These are phyloP conservation scores for Hortaea sp. DNA, from an alignment of 2,329 filamentous ascomycete genomes.

Conservation along the genomic window DNA sequence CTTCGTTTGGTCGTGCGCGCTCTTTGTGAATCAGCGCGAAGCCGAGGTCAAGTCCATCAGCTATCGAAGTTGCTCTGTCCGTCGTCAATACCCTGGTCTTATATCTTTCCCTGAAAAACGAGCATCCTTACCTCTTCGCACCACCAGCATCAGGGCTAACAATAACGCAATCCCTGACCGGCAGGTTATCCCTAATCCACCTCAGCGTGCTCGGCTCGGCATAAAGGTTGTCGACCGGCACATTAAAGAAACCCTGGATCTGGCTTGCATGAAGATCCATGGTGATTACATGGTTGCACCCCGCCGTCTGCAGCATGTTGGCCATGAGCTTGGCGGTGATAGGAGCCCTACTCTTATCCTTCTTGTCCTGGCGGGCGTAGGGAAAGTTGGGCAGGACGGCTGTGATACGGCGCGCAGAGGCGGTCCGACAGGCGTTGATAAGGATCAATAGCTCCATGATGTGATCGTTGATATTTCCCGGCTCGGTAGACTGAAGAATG, in stretches of 20 bases:
- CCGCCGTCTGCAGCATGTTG: conserved; percentile 93
- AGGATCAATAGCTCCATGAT: conserved; percentile 98
- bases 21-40: conserved; percentile 98
- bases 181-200: conserved; percentile 82
- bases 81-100: conserved; percentile 1
- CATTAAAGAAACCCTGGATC: conserved; percentile 93
- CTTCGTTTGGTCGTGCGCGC: conserved; percentile 79
- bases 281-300: conserved; percentile 87
- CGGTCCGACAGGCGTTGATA: conserved; percentile 88
- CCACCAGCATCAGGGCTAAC: conserved; percentile 92
- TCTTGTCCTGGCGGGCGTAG: conserved; percentile 95
- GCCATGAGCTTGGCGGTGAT: conserved; percentile 94
- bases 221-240: conserved; percentile 72
- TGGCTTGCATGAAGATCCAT: conserved; percentile 94
- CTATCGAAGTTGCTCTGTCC: conserved; percentile 72
- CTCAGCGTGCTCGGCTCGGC: conserved; percentile 85
- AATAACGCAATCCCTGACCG: conserved; percentile 76
- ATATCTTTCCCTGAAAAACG: too few species aligned
- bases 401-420: conserved; percentile 81
- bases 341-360: conserved; percentile 89
- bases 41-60: conserved; percentile 77
- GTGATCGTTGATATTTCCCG: conserved; percentile 94
- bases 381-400: conserved; percentile 94
- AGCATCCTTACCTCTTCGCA: conserved; percentile 69
- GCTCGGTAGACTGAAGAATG: conserved; percentile 88